These are phyloP conservation scores for Zizania latifolia DNA, from an alignment of 176 grass and related monocot species.

Conservation along the genomic window DNA sequence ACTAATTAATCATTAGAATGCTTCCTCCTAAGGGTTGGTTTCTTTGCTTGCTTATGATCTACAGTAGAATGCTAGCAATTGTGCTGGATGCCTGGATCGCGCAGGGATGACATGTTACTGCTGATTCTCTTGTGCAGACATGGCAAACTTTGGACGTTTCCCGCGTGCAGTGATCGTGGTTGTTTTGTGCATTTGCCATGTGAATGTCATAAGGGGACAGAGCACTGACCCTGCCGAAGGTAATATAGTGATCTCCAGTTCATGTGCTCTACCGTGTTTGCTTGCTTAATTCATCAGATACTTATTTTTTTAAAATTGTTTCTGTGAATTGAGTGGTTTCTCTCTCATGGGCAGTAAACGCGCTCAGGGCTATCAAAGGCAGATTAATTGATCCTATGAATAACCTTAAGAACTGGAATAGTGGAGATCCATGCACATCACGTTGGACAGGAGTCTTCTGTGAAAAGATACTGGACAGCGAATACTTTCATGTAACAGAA, in stretches of 20 bases:
- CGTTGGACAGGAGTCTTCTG: slow-evolving; percentile 72
- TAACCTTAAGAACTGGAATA: slow-evolving; percentile 63
- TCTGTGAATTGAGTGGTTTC: neutral
- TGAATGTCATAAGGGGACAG: slow-evolving; percentile 35
- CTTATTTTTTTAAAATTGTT: neutral
- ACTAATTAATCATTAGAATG: neutral
- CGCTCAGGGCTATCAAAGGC: slow-evolving; percentile 49
- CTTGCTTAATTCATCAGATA: neutral
- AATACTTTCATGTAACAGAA: slow-evolving; percentile 59
- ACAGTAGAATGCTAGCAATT: neutral
- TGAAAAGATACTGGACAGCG: slow-evolving; percentile 23
- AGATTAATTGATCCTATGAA: slow-evolving; percentile 63
- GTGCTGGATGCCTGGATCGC: neutral
- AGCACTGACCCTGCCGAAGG: slow-evolving; percentile 74
- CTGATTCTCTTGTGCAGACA: slow-evolving; percentile 23
- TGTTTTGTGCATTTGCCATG: slow-evolving; percentile 36
- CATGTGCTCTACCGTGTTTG: neutral
- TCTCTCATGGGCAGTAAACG: slow-evolving; percentile 44
- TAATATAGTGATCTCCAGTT: slow-evolving; percentile 19
- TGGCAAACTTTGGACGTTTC: slow-evolving; percentile 34
- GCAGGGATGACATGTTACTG: slow-evolving; percentile 15
- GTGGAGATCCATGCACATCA: slow-evolving; percentile 84
- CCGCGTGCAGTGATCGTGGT: slow-evolving; percentile 22
- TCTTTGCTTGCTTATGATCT: slow-evolving; percentile 9
- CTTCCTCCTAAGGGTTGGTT: neutral